Evolutionary conservation across 208 protist species (phyloP), one percentile per base, ranked within the genome.

Genomic region (Crithidia mellificae): DNA sequence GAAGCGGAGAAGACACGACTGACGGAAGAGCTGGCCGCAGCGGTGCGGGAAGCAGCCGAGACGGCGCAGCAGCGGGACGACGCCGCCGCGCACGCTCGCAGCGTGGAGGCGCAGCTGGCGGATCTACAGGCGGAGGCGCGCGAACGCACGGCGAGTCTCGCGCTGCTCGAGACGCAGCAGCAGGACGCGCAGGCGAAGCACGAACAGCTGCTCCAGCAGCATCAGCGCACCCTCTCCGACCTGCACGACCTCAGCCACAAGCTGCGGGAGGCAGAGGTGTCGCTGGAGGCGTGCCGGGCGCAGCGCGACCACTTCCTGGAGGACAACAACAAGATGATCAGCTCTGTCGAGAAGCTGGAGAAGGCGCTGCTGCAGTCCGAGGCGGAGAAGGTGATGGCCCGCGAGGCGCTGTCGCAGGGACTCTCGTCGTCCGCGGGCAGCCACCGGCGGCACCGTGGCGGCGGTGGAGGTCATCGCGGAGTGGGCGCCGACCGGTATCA

Each of bases 301-400:
- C 50, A 63, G 54, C 75, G 74, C n/a, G 84, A 90, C 41, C 72
- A 79, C 9, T 81, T 91, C 51, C 82, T 67, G 41, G 32, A 57
- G 0, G 84, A 94, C 64, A 94, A 91, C 72, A 55, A 72, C 7
- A 66, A 68, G 25, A 80, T 94, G 44, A 85, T 94, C 14, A 64
- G 61, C 24, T 81, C 75, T 41, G 66, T 91, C 22, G 66, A 65
- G n/a, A 80, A 80, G 14, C 78, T 94, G 6, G 63, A 84, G 61
- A 71, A 79, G 52, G 88, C 81, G 12, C 74, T 94, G 25, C 68
- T 75, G 50, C 72, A 78, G 71, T 71, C 82, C 11, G 81, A 91
- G 56, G 72, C 72, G 51, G 83, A 90, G 63, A 82, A 86, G 41
- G 73, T 72, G n/a, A 77, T 76, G 50, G 87, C 82, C 15, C 72